A percentile compares a stretch with the other conserved stretches of the same genome.
Evolutionary conservation across 2,329 filamentous ascomycete species (phyloP).

Genomic region (Stromatinia cepivora): DNA sequence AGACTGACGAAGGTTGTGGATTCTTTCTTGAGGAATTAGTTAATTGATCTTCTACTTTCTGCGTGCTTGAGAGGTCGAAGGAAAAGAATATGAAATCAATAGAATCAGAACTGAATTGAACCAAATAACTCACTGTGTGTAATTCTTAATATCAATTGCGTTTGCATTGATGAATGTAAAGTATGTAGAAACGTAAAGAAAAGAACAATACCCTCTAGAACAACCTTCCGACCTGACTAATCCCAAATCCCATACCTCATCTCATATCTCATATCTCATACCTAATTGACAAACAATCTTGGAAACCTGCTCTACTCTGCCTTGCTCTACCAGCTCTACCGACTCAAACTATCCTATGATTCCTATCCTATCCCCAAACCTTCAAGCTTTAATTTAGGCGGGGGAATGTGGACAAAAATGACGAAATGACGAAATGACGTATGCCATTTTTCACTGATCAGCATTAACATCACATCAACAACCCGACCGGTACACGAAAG

Average conservation of each 20-base stretch:
- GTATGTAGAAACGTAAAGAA: not conserved
- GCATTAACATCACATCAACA: no score
- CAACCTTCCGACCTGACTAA: not conserved
- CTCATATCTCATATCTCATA: not conserved
- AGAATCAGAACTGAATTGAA: not conserved
- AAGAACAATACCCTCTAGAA: not conserved
- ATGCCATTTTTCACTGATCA: no score
- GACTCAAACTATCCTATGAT: no score
- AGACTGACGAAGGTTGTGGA: not conserved
- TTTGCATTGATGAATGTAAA: not conserved
- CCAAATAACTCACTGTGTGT: not conserved
- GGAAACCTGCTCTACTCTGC: not conserved
- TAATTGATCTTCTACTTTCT: not conserved
- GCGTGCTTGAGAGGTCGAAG: not conserved
- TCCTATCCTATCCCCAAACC: no score
- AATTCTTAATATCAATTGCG: not conserved
- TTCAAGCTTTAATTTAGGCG: no score
- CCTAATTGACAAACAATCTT: not conserved
- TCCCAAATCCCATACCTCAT: not conserved
- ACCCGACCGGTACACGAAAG: no score
- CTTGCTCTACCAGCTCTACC: not conserved
- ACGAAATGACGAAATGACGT: no score
- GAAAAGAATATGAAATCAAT: not conserved
- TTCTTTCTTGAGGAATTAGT: not conserved
- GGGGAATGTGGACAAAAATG: no score